Evolutionary conservation across 768 basidiomycete species (phyloP).

Genomic region (Serpula lacrymans): DNA sequence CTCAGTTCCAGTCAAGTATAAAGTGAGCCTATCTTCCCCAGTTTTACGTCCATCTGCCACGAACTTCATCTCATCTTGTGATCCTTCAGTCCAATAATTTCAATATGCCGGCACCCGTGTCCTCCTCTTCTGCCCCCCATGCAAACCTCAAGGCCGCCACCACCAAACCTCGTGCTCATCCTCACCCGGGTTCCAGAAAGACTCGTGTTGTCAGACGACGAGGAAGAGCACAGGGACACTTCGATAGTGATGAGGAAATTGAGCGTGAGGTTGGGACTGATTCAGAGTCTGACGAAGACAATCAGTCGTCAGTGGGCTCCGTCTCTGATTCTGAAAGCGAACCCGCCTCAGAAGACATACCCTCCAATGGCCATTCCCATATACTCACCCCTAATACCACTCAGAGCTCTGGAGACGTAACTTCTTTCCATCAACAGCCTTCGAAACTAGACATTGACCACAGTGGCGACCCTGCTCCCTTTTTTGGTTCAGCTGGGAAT

Average conservation of each 20-base stretch:
- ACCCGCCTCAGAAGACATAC: conserved; percentile 62
- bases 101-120: conserved; percentile 45
- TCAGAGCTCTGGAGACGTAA: conserved; percentile 49
- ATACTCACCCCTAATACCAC: conserved; percentile 67
- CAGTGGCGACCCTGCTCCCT: conserved; percentile 38
- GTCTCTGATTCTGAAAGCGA: conserved; percentile 71
- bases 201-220: conserved; percentile 53
- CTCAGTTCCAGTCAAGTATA: conserved; percentile 15
- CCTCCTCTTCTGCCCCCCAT: conserved; percentile 31
- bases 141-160: conserved; percentile 25
- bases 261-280: conserved; percentile 69
- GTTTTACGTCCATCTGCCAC: no score
- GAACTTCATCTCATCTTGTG: no score
- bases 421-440: conserved; percentile 19
- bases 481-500: conserved; percentile 52
- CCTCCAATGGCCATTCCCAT: conserved; percentile 46
- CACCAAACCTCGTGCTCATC: conserved; percentile 28
- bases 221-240: conserved; percentile 53
- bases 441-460: conserved; percentile 22
- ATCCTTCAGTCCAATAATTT: conserved; percentile 16
- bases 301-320: conserved; percentile 55
- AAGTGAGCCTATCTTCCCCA: conserved; percentile 22
- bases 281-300: conserved; percentile 62
- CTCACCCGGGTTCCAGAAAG: conserved; percentile 29
- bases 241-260: conserved; percentile 78